Evolutionary conservation across 495 filamentous ascomycete genomes (phyloP), one percentile per base, ranked within the genome.

Genomic region (Margaritispora aquatica): DNA sequence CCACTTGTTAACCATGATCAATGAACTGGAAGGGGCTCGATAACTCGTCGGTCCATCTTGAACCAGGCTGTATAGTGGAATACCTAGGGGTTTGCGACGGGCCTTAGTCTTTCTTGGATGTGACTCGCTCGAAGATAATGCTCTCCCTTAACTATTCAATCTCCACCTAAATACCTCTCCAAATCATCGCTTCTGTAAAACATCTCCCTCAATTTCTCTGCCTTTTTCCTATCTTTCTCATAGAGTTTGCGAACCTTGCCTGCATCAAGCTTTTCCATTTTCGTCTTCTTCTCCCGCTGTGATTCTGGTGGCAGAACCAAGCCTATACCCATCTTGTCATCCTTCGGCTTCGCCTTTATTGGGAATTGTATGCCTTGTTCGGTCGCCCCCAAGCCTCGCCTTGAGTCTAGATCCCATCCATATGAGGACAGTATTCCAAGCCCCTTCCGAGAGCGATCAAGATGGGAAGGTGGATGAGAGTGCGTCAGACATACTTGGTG

Each of bases 401-500:
- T 73, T 34, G 82, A 78, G 71, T 97, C 92, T 0, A 89, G 91
- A 69, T 96, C 89, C 88, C 90, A 97, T 36, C 93, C 92, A 62
- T 90, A 85, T 1, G 84, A 77, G 27, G 85, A 78, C 2, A 97
- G 82, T 51, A 89, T 85, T 55, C 80, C 78, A 8, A 97, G 76
- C 0, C 92, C 92, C 70, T 84, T 83, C 34, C 88, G 80, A 1
- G 77, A 79, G n/a, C 92, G 86, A 69, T 96, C 88, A 1, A 96
- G 73, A 56, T 88, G 80, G 0, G 91, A 96, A 1, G 93, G 93
- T 0, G 92, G 90, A 64, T 92, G 83, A 0, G 90, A 92, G 66
- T 96, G 90, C 17, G 78, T 65, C 1, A 96, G 79, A 63, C 84
- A 89, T 46, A 90, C 75, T 75, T 96, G 92, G 65, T 97, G 92